Percentiles rank a stretch among this genome's conserved stretches.
These are phyloP conservation scores for Eutypella sp. DNA, from an alignment of 2,329 filamentous ascomycete genomes.

Conservation along the genomic window DNA sequence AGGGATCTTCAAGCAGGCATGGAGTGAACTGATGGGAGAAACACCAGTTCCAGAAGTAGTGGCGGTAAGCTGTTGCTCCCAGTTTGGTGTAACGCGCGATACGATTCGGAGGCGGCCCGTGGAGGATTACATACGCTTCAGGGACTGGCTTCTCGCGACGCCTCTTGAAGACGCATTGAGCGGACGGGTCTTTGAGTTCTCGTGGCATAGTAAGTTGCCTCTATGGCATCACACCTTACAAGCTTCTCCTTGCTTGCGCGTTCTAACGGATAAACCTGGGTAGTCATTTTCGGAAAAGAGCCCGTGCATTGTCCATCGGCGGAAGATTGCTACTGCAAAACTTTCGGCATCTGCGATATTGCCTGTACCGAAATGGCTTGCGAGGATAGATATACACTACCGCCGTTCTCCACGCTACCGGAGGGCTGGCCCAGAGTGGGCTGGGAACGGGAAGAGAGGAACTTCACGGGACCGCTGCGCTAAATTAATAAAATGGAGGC, in stretches of 20 bases:
- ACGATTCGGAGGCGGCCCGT: constrained; percentile 43
- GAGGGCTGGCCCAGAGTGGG: constrained; percentile 57
- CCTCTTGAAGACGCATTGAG: constrained; percentile 48
- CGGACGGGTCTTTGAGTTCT: constrained; percentile 58
- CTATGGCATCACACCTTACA: constrained; percentile 33
- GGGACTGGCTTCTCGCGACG: constrained; percentile 55
- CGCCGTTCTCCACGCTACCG: constrained; percentile 52
- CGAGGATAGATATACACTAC: constrained; percentile 53
- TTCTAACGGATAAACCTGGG: too few relatives aligned
- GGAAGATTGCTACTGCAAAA: constrained; percentile 60
- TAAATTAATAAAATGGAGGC: too few relatives aligned
- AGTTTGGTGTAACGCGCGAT: constrained; percentile 56
- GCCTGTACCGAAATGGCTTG: constrained; percentile 43
- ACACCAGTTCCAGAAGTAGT: constrained; percentile 43
- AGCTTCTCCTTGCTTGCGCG: too few relatives aligned
- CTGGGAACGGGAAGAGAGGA: constrained; percentile 39
- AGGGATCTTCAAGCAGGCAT: constrained; percentile 37
- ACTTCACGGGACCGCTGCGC: constrained; percentile 18
- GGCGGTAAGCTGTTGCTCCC: constrained; percentile 59
- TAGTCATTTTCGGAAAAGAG: constrained; percentile 55
- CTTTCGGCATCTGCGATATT: constrained; percentile 55
- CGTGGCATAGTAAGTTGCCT: constrained; percentile 55
- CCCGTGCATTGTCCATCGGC: constrained; percentile 57
- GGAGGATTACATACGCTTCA: constrained; percentile 50
- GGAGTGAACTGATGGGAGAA: constrained; percentile 34